Evolutionary conservation across 2,329 filamentous ascomycete species (phyloP), one percentile per base, ranked within the genome.

Genomic region (Neoascochyta sp.): DNA sequence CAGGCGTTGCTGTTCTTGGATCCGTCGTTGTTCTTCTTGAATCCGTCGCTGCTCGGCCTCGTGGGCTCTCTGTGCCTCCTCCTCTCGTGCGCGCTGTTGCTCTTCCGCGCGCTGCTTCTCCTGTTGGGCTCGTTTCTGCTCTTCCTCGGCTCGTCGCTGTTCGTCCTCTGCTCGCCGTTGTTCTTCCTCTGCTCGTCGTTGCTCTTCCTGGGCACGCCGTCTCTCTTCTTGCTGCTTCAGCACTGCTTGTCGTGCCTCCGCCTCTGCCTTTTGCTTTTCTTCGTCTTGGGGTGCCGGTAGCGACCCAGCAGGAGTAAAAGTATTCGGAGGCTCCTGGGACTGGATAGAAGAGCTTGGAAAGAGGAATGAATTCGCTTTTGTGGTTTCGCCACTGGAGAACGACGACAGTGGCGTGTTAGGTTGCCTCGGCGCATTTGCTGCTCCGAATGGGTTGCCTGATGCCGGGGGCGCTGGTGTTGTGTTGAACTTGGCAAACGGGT

Each of bases 31-130:
- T 19, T 51, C 43, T 15, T 46, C 41, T 24, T 44, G 32, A 8
- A 35, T 34, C 3, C 39, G 43, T 2, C 43, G 47, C 27, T 39
- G 38, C 26, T 49, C 46, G 3, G 43, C 37, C 30, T 44, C 43
- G 22, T 47, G 42, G 8, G 42, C 47, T 32, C 36, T 42, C 14
- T 43, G 38, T 11, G 22, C 33, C 24, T 49, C 39, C 26, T 39
- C 35, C 13, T 24, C 32, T 26, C 29, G 34, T 18, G 29, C 42
- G 5, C 31, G 33, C 24, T 22, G 33, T 13, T 31, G 38, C 19
- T 36, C 37, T 29, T 48, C 34, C n/a, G 40, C 38, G 16, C 35
- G 26, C 15, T 18, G 32, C 18, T 30, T n/a, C n/a, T n/a, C n/a
- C n/a, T n/a, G 17, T 32, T 36, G 29, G n/a, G n/a, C 32, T 6